Conservation (phyloP, 176 grass and related monocot genomes). For the Leersia perrieri region DNA sequence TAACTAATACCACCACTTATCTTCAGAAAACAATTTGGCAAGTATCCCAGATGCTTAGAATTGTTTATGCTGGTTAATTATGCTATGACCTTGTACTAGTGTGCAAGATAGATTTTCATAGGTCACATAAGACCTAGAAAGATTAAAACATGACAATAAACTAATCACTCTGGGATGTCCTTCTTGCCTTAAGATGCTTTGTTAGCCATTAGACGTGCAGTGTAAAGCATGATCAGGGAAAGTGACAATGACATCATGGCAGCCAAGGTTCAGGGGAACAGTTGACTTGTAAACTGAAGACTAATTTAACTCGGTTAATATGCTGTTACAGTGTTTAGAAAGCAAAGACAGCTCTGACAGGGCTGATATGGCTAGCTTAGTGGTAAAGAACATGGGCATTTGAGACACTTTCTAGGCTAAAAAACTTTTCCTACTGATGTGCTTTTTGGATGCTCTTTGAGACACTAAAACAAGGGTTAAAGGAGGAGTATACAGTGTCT, state of each 20-base stretch:
- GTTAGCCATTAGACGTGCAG: constrained; percentile 4
- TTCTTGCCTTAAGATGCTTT: constrained; percentile 19
- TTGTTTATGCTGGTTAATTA: neutral
- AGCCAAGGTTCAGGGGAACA: constrained; percentile 24
- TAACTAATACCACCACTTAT: neutral
- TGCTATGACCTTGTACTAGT: constrained; percentile 3
- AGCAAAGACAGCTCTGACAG: constrained; percentile 48
- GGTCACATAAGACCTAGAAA: neutral
- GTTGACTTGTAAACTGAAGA: constrained; percentile 44
- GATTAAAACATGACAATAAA: constrained; percentile 18
- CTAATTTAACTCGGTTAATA: constrained; percentile 22
- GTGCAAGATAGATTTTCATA: neutral
- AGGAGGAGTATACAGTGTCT: constrained; percentile 12
- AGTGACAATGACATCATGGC: constrained; percentile 50
- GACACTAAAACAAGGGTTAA: constrained; percentile 33
- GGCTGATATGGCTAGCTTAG: constrained; percentile 30
- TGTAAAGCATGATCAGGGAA: constrained; percentile 29
- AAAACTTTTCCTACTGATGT: neutral
- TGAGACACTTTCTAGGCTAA: constrained; percentile 37
- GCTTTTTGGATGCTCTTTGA: constrained; percentile 53
- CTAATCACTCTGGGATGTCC: neutral
- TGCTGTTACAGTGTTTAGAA: constrained; percentile 44
- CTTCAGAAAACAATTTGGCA: neutral
- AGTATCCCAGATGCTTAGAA: neutral
- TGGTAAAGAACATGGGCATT: constrained; percentile 36